phyloP scores from a whole-genome alignment of 225 moss, liverwort and hornwort genomes.

The Physcomitrium patens region DNA sequence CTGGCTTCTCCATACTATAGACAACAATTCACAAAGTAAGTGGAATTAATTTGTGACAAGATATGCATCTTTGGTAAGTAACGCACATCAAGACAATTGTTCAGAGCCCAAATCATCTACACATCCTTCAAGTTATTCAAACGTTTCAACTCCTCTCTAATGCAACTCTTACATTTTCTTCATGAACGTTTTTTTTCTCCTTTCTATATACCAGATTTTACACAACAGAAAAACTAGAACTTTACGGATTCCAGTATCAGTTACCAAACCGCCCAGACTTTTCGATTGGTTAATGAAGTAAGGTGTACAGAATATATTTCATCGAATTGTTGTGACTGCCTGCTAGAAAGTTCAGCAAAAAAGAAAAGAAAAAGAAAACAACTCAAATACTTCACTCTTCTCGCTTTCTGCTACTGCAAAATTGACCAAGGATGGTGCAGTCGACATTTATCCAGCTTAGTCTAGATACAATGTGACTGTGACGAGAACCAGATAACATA shows the following conservation, averaged over 20 bases:
- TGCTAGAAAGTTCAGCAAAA: background rate
- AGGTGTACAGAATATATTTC: background rate
- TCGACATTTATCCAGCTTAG: background rate
- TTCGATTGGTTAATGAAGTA: background rate
- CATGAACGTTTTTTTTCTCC: background rate
- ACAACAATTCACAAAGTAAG: slow-evolving; percentile 21
- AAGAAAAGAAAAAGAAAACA: background rate
- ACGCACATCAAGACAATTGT: slow-evolving; percentile 12
- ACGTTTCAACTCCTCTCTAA: slow-evolving; percentile 5
- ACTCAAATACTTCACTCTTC: background rate
- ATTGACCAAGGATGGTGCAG: background rate
- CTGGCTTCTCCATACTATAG: slow-evolving; percentile 76
- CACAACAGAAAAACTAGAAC: background rate
- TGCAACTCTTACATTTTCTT: background rate
- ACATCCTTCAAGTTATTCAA: slow-evolving; percentile 9
- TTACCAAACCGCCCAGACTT: background rate
- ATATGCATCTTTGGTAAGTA: background rate
- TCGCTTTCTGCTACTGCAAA: background rate
- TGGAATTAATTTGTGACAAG: background rate
- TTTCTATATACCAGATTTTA: background rate
- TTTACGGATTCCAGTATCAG: background rate
- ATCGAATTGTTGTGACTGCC: background rate
- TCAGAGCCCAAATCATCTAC: slow-evolving; percentile 1
- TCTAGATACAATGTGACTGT: background rate
- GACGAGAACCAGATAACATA: background rate